These are phyloP conservation scores for Leishmania major DNA, from an alignment of 208 protist species.

Conservation along the genomic window DNA sequence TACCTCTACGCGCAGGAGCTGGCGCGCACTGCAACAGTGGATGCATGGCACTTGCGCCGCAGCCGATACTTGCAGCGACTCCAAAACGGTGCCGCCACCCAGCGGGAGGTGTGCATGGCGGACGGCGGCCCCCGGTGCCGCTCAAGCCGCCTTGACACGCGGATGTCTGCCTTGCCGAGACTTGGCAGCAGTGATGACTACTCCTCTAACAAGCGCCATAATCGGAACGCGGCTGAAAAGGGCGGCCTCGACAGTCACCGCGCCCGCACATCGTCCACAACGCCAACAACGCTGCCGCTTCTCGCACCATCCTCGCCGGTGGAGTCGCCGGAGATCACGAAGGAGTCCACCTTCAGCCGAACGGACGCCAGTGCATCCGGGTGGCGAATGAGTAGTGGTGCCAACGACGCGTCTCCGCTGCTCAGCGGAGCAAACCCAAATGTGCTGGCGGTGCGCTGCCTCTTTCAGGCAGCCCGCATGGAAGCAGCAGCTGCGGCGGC, in stretches of 20 bases:
- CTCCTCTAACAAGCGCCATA: not conserved
- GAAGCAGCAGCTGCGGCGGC: not conserved
- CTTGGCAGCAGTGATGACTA: not conserved
- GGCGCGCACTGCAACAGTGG: constrained; percentile 9
- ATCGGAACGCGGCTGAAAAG: too few relatives aligned
- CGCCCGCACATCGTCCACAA: not conserved
- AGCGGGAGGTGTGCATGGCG: not conserved
- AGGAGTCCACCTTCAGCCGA: not conserved
- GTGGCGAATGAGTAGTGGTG: not conserved
- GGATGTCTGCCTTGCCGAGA: not conserved
- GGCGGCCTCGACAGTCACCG: not conserved
- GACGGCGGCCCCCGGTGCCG: not conserved
- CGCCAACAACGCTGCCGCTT: not conserved
- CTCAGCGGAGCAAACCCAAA: constrained; percentile 16
- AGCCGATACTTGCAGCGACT: constrained; percentile 29
- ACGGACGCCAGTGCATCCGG: not conserved
- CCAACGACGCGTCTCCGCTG: not conserved
- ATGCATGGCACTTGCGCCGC: constrained; percentile 23
- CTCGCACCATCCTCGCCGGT: not conserved
- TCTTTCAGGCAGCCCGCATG: constrained; percentile 17
- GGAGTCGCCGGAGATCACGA: not conserved
- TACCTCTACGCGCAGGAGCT: constrained; percentile 19
- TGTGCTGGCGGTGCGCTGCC: constrained; percentile 21
- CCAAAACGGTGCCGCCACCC: constrained; percentile 8
- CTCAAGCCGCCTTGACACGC: not conserved